A percentile compares a stretch with the other conserved stretches of the same genome.
These are phyloP conservation scores for Coemansia sp. DNA, from an alignment of 192 early-diverging fungal species.

Conservation along the genomic window DNA sequence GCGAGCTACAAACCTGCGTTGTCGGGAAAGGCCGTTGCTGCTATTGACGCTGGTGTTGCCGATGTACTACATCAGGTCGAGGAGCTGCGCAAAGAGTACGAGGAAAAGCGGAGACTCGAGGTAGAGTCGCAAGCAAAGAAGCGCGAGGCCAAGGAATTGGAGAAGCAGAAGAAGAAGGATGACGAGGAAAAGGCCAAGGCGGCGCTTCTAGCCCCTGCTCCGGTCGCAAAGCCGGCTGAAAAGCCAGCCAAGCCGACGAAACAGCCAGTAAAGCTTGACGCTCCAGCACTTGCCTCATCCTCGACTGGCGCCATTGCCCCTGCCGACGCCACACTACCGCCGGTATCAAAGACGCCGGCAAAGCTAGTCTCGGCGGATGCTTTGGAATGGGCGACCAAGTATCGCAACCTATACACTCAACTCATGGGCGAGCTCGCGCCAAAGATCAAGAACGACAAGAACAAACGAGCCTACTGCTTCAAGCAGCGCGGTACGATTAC, in stretches of 20 bases:
- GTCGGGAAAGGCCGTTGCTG: not conserved
- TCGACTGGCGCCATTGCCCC: not conserved
- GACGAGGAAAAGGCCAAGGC: slow-evolving; percentile 18
- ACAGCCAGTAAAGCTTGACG: too few species aligned
- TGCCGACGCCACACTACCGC: not conserved
- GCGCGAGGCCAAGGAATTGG: slow-evolving; percentile 15
- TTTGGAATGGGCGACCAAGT: slow-evolving; percentile 37
- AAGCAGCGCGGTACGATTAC: slow-evolving; percentile 43
- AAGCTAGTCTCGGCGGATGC: slow-evolving; percentile 19
- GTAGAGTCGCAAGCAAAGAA: not conserved
- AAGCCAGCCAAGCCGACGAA: not conserved
- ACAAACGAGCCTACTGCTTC: slow-evolving; percentile 31
- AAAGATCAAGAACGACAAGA: slow-evolving; percentile 18
- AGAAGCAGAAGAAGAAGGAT: slow-evolving; percentile 17
- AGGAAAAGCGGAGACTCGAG: slow-evolving; percentile 14
- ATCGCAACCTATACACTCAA: slow-evolving; percentile 32
- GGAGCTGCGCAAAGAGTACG: slow-evolving; percentile 38
- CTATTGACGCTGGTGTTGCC: slow-evolving; percentile 13
- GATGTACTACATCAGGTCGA: slow-evolving; percentile 28
- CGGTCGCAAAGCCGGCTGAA: not conserved
- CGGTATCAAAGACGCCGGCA: not conserved
- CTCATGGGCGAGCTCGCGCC: slow-evolving; percentile 33
- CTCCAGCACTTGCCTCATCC: not conserved
- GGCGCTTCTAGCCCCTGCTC: not conserved
- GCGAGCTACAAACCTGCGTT: not conserved